Percentiles rank a stretch among this genome's conserved stretches.
These are phyloP conservation scores for Aspergillus eucalypticola DNA, from an alignment of 2,329 filamentous ascomycete species.

Conservation along the genomic window DNA sequence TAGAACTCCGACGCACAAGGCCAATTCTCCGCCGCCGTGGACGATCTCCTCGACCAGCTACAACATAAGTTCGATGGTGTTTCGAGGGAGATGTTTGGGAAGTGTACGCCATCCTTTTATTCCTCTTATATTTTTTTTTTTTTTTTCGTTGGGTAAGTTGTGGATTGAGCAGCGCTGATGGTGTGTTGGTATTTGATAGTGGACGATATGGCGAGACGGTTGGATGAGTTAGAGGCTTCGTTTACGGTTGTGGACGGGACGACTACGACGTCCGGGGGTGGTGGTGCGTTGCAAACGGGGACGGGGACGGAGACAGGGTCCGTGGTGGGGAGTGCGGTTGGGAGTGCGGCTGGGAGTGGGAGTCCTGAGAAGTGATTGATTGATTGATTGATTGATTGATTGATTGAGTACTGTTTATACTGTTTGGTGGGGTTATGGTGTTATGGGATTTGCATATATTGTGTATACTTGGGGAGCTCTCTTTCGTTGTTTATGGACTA, in stretches of 20 bases:
- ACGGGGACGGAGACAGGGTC: neutral
- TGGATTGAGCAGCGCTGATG: too few relatives aligned
- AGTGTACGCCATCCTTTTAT: too few relatives aligned
- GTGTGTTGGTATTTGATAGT: too few relatives aligned
- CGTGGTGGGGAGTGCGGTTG: constrained; percentile 12
- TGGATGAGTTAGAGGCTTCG: constrained; percentile 79
- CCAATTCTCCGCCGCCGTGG: constrained; percentile 71
- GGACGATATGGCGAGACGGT: constrained; percentile 87
- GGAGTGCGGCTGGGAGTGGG: neutral
- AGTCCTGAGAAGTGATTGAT: neutral
- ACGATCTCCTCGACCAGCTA: constrained; percentile 81
- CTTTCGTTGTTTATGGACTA: neutral
- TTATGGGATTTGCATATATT: neutral
- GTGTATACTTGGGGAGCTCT: neutral
- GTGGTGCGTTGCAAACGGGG: constrained; percentile 13
- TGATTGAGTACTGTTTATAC: neutral
- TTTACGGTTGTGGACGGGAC: constrained; percentile 56
- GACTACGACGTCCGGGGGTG: constrained; percentile 22
- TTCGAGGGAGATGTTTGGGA: constrained; percentile 82
- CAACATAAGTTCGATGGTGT: constrained; percentile 83
- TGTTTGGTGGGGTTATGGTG: neutral
- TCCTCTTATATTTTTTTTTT: too few relatives aligned
- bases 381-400: too few relatives aligned
- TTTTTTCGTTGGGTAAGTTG: too few relatives aligned
- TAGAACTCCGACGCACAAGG: constrained; percentile 45